phyloP scores from a whole-genome alignment of 176 grass and related monocot species.

The Carex littledalei region DNA sequence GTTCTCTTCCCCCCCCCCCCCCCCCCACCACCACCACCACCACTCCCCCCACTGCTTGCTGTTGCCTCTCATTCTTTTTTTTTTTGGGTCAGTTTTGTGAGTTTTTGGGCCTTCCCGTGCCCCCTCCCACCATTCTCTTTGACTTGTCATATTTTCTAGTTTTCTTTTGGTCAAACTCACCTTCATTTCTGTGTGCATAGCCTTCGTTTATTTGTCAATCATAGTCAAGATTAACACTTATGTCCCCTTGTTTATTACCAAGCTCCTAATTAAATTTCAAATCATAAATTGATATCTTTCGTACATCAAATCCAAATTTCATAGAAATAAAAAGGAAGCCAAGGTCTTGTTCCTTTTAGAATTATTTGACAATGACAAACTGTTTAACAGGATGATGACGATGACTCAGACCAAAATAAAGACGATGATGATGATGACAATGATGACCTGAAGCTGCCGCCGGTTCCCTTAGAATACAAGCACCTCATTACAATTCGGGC shows the following conservation, averaged over 20 bases:
- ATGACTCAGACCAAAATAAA: constrained; percentile 27
- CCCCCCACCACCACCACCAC: too few relatives aligned
- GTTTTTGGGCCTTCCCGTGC: neutral
- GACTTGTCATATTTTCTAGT: neutral
- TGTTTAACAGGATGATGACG: constrained; percentile 35
- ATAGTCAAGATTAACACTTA: neutral
- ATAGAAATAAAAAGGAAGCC: neutral
- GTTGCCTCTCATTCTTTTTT: neutral
- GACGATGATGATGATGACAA: constrained; percentile 23
- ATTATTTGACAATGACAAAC: neutral
- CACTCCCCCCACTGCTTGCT: too few relatives aligned
- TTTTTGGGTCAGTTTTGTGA: neutral
- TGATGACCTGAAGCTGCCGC: constrained; percentile 24
- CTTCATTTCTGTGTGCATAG: neutral
- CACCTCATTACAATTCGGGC: constrained; percentile 81
- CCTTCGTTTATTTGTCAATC: neutral
- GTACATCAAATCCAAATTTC: neutral
- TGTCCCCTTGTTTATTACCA: neutral
- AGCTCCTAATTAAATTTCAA: neutral
- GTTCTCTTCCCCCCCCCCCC: neutral
- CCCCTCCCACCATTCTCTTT: neutral
- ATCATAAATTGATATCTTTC: neutral
- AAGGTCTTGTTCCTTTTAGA: neutral
- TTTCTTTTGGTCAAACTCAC: neutral
- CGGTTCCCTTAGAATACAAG: constrained; percentile 56